Evolutionary conservation across 2,329 filamentous ascomycete species (phyloP).

Genomic region (Dothistroma septosporum): DNA sequence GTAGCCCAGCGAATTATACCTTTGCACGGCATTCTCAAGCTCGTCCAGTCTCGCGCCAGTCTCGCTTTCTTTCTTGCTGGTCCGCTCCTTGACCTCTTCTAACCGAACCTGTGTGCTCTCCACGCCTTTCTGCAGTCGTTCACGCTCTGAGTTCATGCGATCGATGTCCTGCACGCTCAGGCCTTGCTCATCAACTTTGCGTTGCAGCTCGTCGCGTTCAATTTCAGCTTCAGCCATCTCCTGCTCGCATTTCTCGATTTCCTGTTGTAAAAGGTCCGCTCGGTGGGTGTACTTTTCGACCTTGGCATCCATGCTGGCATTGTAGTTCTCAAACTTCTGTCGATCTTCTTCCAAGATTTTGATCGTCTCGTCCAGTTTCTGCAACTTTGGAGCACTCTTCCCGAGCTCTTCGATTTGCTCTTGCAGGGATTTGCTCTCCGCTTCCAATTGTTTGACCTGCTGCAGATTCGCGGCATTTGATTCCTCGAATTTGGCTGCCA

Average conservation of each 20-base stretch:
- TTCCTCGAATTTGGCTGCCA: conserved; percentile 82
- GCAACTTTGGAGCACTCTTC: conserved; percentile 77
- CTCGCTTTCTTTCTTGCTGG: conserved; percentile 82
- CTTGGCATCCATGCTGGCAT: conserved; percentile 74
- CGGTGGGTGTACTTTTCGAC: conserved; percentile 84
- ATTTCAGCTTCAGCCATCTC: conserved; percentile 78
- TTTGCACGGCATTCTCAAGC: conserved; percentile 82
- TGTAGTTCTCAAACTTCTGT: conserved; percentile 93
- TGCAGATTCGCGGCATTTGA: conserved; percentile 80
- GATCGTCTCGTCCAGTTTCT: conserved; percentile 81
- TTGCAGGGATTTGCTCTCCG: conserved; percentile 72
- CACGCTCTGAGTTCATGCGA: conserved; percentile 93
- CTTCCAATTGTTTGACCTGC: conserved; percentile 80
- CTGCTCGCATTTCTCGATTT: conserved; percentile 71
- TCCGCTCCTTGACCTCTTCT: conserved; percentile 78
- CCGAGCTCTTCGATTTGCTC: conserved; percentile 87
- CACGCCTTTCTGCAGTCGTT: conserved; percentile 84
- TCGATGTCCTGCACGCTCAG: conserved; percentile 98
- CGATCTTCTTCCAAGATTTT: conserved; percentile 93
- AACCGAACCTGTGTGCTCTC: conserved; percentile 70
- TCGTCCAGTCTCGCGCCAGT: conserved; percentile 83
- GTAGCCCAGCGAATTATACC: conserved; percentile 91
- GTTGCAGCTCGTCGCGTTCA: conserved; percentile 74
- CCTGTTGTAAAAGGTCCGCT: conserved; percentile 76
- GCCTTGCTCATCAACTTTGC: conserved; percentile 83